Conservation (phyloP, 305 asterid genomes). For the Rubia balearica region DNA sequence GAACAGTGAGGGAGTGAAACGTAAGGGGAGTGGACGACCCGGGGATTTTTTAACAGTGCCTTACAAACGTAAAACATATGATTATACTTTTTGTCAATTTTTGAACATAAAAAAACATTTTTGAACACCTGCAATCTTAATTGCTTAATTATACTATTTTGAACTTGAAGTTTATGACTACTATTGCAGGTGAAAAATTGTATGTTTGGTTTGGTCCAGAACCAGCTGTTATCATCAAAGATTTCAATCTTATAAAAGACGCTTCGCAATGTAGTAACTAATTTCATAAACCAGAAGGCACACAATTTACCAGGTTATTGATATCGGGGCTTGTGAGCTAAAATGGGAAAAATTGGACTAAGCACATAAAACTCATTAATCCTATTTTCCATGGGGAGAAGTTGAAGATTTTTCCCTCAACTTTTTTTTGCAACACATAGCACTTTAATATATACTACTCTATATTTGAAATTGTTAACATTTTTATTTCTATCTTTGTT, state of each 20-base stretch:
- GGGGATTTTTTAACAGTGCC: no score
- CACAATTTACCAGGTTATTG: constrained; percentile 23
- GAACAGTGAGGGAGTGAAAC: no score
- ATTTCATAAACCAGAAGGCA: constrained; percentile 29
- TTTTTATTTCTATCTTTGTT: neutral
- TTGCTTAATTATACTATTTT: no score
- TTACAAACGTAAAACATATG: no score
- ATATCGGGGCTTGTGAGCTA: constrained; percentile 27
- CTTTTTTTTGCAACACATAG: neutral
- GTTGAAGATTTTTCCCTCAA: constrained; percentile 16
- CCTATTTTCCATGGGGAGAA: constrained; percentile 26
- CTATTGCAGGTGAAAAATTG: constrained; percentile 32
- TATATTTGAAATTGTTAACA: no score
- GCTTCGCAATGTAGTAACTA: constrained; percentile 26
- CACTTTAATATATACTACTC: no score
- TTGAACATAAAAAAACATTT: no score
- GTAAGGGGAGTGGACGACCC: neutral
- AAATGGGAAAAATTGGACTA: constrained; percentile 25
- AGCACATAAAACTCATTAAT: constrained; percentile 24
- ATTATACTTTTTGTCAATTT: no score
- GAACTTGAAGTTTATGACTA: no score
- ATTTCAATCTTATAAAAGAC: constrained; percentile 32
- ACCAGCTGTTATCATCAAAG: constrained; percentile 33
- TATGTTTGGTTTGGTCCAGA: constrained; percentile 40
- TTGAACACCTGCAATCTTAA: no score